These are phyloP conservation scores for Fusarium buxicola DNA, from an alignment of 2,329 filamentous ascomycete species.

Conservation along the genomic window DNA sequence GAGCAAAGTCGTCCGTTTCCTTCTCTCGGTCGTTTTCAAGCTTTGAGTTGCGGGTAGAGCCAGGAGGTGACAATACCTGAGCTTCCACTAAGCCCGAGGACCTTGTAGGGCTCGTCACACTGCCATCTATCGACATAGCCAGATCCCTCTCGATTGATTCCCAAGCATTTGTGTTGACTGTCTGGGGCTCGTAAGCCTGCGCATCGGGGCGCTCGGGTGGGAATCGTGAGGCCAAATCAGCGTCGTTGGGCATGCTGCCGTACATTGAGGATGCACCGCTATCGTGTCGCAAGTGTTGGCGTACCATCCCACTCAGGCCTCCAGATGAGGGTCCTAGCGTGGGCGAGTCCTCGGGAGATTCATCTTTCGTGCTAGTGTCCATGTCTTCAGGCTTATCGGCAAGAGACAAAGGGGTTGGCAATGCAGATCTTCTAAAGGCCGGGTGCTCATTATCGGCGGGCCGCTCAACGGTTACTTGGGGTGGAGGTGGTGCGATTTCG, in stretches of 20 bases:
- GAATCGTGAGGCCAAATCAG: slow-evolving; percentile 47
- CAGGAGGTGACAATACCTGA: slow-evolving; percentile 3
- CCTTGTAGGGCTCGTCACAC: slow-evolving; percentile 37
- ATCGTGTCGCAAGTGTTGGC: slow-evolving; percentile 83
- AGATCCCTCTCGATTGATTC: slow-evolving; percentile 50
- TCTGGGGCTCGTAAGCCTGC: slow-evolving; percentile 37
- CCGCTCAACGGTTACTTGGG: slow-evolving; percentile 56
- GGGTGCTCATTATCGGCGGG: slow-evolving; percentile 67
- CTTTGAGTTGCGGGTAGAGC: slow-evolving; percentile 31
- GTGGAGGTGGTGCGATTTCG: slow-evolving; percentile 47
- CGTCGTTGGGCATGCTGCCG: slow-evolving; percentile 58
- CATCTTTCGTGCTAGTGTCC: slow-evolving; percentile 11
- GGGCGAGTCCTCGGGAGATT: slow-evolving; percentile 72
- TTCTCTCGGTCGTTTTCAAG: slow-evolving; percentile 61
- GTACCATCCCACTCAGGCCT: slow-evolving; percentile 79
- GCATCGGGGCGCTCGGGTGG: slow-evolving; percentile 52
- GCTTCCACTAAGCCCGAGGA: slow-evolving; percentile 38
- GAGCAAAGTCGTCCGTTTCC: slow-evolving; percentile 73
- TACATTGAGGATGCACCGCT: slow-evolving; percentile 88
- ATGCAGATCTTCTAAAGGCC: slow-evolving; percentile 60
- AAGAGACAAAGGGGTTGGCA: slow-evolving; percentile 58
- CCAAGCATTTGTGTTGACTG: slow-evolving; percentile 59
- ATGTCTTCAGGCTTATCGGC: slow-evolving; percentile 21
- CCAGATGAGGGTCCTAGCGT: slow-evolving; percentile 78
- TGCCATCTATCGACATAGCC: slow-evolving; percentile 43